Conservation (phyloP, 176 grass and related monocot genomes). For the Musa acuminata region DNA sequence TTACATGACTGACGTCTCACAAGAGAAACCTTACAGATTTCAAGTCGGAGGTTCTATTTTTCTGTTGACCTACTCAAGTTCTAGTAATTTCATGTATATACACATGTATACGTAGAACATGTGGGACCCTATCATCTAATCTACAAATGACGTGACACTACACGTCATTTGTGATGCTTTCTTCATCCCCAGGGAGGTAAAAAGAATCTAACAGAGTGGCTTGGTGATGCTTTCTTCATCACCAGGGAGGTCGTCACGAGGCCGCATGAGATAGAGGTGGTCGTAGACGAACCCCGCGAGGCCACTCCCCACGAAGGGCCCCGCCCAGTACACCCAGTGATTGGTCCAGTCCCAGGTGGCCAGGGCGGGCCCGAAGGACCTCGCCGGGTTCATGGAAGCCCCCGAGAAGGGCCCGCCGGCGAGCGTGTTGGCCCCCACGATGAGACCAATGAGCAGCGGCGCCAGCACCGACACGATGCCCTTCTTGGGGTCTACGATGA, state of each 20-base stretch:
- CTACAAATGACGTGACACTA: too few species aligned
- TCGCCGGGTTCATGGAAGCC: slow-evolving; percentile 79
- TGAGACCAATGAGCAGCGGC: slow-evolving; percentile 44
- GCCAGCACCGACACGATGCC: slow-evolving; percentile 24
- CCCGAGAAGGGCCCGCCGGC: slow-evolving; percentile 61
- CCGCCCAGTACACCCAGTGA: slow-evolving; percentile 86
- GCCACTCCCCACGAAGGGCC: slow-evolving; percentile 45
- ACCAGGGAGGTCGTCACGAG: slow-evolving; percentile 30
- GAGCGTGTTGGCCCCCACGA: slow-evolving; percentile 68
- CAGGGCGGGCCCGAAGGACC: slow-evolving; percentile 70
- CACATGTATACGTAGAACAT: too few species aligned
- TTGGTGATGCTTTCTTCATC: slow-evolving; percentile 25
- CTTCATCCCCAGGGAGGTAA: too few species aligned
- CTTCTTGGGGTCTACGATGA: slow-evolving; percentile 42
- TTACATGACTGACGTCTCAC: too few species aligned
- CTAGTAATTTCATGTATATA: too few species aligned
- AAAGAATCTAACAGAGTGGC: too few species aligned
- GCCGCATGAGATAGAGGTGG: background rate
- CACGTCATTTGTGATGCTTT: too few species aligned
- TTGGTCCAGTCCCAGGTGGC: slow-evolving; percentile 39
- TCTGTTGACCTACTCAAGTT: too few species aligned
- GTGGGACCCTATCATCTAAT: too few species aligned
- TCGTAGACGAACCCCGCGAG: slow-evolving; percentile 47
- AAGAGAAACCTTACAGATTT: too few species aligned
- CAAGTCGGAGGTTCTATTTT: too few species aligned